Conservation (phyloP, 768 basidiomycete species). For the Auriscalpium vulgare region DNA sequence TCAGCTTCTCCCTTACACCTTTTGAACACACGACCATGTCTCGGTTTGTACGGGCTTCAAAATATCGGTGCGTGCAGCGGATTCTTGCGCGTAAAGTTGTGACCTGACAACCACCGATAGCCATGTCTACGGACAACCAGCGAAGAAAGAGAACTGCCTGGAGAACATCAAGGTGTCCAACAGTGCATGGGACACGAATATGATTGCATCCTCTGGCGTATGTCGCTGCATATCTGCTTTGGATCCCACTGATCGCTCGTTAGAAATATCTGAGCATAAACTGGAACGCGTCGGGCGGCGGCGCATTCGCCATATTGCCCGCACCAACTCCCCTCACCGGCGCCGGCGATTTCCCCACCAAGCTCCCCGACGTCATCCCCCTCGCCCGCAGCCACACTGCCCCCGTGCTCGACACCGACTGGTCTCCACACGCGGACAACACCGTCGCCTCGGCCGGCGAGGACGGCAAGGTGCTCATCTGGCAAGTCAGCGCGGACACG, state of each 20-base stretch:
- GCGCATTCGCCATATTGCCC: conserved; percentile 92
- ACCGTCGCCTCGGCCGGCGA: conserved; percentile 90
- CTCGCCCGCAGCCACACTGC: conserved; percentile 83
- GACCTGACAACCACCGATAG: no score
- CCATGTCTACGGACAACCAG: conserved; percentile 85
- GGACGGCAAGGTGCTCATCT: conserved; percentile 89
- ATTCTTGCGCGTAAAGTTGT: no score
- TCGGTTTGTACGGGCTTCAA: not conserved
- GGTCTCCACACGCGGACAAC: conserved; percentile 90
- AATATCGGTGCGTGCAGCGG: not conserved
- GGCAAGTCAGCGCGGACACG: conserved; percentile 60
- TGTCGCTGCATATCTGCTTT: conserved; percentile 18
- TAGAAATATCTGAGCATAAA: conserved; percentile 76
- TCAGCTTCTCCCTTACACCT: not conserved
- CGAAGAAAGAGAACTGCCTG: conserved; percentile 75
- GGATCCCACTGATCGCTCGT: conserved; percentile 1
- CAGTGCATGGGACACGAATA: conserved; percentile 95
- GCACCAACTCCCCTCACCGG: conserved; percentile 63
- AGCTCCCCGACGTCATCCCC: conserved; percentile 88
- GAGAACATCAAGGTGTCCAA: conserved; percentile 84
- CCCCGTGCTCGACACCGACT: conserved; percentile 88
- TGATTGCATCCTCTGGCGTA: conserved; percentile 79
- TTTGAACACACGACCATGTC: not conserved
- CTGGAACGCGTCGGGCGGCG: conserved; percentile 90
- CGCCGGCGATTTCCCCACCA: conserved; percentile 52